These are phyloP conservation scores for Albophoma yamanashiensis DNA, from an alignment of 2,329 filamentous ascomycete genomes.

Conservation along the genomic window DNA sequence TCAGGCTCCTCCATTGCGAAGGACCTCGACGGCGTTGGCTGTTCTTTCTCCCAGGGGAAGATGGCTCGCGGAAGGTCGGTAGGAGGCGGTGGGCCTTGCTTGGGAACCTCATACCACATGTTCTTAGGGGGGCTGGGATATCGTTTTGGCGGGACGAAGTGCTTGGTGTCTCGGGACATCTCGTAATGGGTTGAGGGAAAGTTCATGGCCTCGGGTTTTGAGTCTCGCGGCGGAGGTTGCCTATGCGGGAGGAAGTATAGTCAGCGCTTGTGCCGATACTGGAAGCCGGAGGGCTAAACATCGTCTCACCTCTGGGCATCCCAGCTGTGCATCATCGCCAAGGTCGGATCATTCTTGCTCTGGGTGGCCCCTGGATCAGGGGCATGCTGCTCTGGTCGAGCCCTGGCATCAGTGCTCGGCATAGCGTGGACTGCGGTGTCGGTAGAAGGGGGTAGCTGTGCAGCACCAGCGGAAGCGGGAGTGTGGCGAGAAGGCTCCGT, in stretches of 20 bases:
- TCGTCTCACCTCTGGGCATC: slow-evolving; percentile 41
- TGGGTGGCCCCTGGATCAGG: background rate
- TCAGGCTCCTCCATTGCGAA: slow-evolving; percentile 31
- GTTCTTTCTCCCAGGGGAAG: slow-evolving; percentile 81
- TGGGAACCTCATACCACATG: slow-evolving; percentile 82
- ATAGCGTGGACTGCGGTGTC: background rate
- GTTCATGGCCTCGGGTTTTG: slow-evolving; percentile 75
- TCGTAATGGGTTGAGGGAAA: slow-evolving; percentile 70
- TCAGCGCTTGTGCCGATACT: background rate
- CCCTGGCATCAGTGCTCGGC: background rate
- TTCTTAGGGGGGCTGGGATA: slow-evolving; percentile 78
- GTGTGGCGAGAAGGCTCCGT: background rate
- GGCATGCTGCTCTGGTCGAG: background rate
- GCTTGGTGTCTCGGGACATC: slow-evolving; percentile 66
- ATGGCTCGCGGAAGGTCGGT: slow-evolving; percentile 53
- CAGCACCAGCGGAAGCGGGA: background rate
- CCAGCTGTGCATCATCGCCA: slow-evolving; percentile 28
- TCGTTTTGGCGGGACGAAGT: slow-evolving; percentile 65
- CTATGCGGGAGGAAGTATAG: slow-evolving; percentile 23
- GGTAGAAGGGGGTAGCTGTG: background rate
- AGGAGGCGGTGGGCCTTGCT: slow-evolving; percentile 42
- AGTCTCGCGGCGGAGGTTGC: slow-evolving; percentile 51
- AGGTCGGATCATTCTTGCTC: background rate
- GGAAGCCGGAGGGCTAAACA: background rate
- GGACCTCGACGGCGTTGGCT: slow-evolving; percentile 50